Evolutionary conservation across 2,329 filamentous ascomycete species (phyloP).

Genomic region (Cercospora sp.): DNA sequence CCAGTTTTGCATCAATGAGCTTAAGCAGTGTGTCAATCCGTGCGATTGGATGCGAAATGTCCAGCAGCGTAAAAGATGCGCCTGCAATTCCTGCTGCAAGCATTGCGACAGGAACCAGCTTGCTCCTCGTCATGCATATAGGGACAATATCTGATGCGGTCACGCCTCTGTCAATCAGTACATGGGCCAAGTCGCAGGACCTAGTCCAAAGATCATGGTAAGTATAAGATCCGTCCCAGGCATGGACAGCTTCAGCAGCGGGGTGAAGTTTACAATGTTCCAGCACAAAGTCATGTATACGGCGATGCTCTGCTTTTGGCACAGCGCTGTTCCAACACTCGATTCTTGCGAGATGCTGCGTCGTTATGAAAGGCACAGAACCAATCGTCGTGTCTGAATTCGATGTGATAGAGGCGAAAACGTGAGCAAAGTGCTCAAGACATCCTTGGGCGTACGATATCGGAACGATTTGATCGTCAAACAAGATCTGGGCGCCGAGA

Average conservation of each 20-base stretch:
- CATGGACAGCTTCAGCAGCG: too few species aligned
- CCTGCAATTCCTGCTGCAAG: too few species aligned
- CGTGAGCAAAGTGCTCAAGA: not conserved
- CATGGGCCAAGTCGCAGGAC: too few species aligned
- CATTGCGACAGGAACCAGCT: too few species aligned
- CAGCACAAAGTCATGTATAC: not conserved
- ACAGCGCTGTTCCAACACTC: not conserved
- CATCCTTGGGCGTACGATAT: not conserved
- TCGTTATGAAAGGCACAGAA: not conserved
- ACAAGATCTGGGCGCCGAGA: not conserved
- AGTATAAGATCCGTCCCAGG: too few species aligned
- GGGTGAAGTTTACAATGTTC: not conserved
- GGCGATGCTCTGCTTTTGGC: not conserved
- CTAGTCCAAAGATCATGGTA: too few species aligned
- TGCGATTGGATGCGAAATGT: not conserved
- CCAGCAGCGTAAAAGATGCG: not conserved
- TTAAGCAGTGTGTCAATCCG: not conserved
- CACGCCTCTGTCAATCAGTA: too few species aligned
- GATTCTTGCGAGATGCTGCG: not conserved
- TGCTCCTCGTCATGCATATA: too few species aligned
- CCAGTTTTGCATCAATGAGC: not conserved
- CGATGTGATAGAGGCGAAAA: not conserved
- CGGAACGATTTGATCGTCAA: not conserved
- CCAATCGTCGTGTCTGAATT: not conserved
- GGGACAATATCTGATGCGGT: too few species aligned